Conservation (phyloP, 2,329 filamentous ascomycete genomes). For the Botrytis aclada region DNA sequence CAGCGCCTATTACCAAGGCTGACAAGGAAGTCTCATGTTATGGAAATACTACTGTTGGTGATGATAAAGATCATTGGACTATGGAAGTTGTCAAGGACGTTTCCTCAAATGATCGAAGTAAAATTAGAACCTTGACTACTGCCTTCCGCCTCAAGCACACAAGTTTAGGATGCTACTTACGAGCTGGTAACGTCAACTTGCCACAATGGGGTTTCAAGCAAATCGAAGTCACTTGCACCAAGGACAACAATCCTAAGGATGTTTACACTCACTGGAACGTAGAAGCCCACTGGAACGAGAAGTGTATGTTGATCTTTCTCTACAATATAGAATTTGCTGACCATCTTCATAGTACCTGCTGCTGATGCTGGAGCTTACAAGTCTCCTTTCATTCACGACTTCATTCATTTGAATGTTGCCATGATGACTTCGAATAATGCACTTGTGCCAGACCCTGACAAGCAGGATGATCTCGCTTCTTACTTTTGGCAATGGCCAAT, state of each 20-base stretch:
- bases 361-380: conserved; percentile 89
- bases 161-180: conserved; percentile 84
- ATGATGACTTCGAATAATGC: conserved; percentile 99
- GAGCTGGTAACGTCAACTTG: conserved; percentile 91
- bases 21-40: conserved; percentile 95
- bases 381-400: conserved; percentile 96
- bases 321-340: conserved; percentile 35
- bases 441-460: conserved; percentile 93
- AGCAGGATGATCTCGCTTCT: conserved; percentile 96
- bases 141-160: conserved; percentile 85
- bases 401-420: conserved; percentile 95
- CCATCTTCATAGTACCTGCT: conserved; percentile 63
- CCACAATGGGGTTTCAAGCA: conserved; percentile 99
- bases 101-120: conserved; percentile 71
- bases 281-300: conserved; percentile 91
- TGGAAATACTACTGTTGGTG: conserved; percentile 90
- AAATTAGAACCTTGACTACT: conserved; percentile 86
- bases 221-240: conserved; percentile 94
- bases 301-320: conserved; percentile 58
- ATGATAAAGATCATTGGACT: conserved; percentile 97
- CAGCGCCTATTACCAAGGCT: conserved; percentile 83
- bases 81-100: conserved; percentile 90
- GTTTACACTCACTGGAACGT: conserved; percentile 99
- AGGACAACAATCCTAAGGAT: conserved; percentile 87
- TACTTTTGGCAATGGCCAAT: conserved; percentile 99